A percentile compares a stretch with the other conserved stretches of the same genome.
phyloP scores from a whole-genome alignment of 2,329 filamentous ascomycete genomes.

The Alternaria tenuissima region DNA sequence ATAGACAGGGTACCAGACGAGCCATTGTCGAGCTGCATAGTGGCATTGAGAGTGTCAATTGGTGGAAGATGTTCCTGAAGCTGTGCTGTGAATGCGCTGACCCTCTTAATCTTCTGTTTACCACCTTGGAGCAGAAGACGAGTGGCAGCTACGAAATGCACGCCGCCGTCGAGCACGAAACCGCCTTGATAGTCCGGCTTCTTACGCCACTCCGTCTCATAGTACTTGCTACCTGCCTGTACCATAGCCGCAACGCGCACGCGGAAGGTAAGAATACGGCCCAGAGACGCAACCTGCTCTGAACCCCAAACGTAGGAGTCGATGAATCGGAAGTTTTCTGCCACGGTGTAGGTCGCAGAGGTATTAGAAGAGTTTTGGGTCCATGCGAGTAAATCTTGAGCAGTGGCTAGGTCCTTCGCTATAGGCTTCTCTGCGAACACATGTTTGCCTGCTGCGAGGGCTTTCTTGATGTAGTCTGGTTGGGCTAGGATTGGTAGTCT shows the following conservation, averaged over 20 bases:
- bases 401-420: constrained; percentile 65
- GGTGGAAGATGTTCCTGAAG: constrained; percentile 67
- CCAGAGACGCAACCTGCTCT: constrained; percentile 60
- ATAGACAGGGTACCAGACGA: constrained; percentile 65
- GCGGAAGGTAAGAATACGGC: constrained; percentile 64
- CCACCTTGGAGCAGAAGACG: constrained; percentile 63
- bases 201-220: constrained; percentile 70
- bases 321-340: constrained; percentile 77
- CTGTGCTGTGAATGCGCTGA: constrained; percentile 65
- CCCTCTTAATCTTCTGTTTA: constrained; percentile 54
- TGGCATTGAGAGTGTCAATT: constrained; percentile 71
- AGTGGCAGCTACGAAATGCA: constrained; percentile 73
- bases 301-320: constrained; percentile 63
- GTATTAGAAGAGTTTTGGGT: constrained; percentile 52
- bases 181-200: constrained; percentile 76
- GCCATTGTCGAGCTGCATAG: constrained; percentile 63
- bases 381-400: constrained; percentile 59
- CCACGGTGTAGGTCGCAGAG: constrained; percentile 58
- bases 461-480: constrained; percentile 65
- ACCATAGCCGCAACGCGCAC: constrained; percentile 58
- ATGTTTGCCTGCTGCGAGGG: constrained; percentile 71
- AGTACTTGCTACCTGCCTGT: constrained; percentile 62
- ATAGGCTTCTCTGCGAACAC: constrained; percentile 76
- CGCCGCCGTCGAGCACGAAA: constrained; percentile 78
- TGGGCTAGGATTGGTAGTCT: constrained; percentile 70